Evolutionary conservation across 768 basidiomycete genomes (phyloP), one percentile per base, ranked within the genome.

Genomic region (Podaxis carcinomalis): DNA sequence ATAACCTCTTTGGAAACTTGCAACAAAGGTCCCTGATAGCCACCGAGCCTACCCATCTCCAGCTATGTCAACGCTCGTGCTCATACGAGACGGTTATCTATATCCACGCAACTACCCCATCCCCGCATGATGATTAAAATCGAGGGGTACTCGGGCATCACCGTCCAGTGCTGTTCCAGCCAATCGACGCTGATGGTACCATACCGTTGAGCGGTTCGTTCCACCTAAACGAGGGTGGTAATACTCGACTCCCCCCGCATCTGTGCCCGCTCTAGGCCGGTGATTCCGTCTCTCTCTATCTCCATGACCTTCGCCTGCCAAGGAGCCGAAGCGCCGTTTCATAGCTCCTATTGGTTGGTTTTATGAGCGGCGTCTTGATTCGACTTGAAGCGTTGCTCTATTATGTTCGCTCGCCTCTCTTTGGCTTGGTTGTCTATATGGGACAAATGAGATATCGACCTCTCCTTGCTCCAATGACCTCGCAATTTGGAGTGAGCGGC

Each of bases 211-310:
- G 11, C 23, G 56, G 56, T 57, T 47, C 35, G 56, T 47, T 47
- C 23, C 16, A 19, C 28, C 47, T 19, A 27, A 47, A 46, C 19
- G n/a, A 56, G 2, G n/a, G 19, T 27, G 37, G n/a, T 55, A 21
- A 13, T 57, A 57, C 56, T 57, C 56, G 56, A 57, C 56, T 57
- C 56, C 56, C 28, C 28, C 56, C 32, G 5, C 54, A 42, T 27
- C 21, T 50, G 40, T 28, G 57, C 49, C 40, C 23, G 27, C 40
- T 46, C 50, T 42, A 13, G 16, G 7, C 27, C 51, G 42, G 5
- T 37, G 57, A 13, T 25, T 36, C 25, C 19, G 11, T n/a, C 28
- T 32, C n/a, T 23, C 28, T n/a, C 28, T 28, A 25, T 46, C 42
- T 32, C 39, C 59, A 42, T 59, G 25, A 21, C 35, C 52, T 21